A percentile compares a stretch with the other conserved stretches of the same genome.
Evolutionary conservation across 140 eudicot species (phyloP).

Genomic region (Cichorium intybus): DNA sequence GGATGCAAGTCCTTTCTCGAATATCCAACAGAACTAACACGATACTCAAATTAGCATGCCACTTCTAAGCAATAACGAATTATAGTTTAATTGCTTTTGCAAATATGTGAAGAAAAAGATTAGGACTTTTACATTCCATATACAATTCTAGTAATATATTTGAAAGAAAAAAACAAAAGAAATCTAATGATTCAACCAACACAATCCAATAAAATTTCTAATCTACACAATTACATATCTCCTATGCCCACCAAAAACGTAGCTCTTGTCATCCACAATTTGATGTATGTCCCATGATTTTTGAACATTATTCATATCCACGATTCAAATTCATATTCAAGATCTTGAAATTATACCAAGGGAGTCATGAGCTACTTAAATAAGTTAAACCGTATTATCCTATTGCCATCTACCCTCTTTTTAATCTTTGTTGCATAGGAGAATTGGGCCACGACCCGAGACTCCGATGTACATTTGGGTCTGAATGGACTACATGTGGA

Average conservation of each 20-base stretch:
- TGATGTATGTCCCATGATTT: neutral
- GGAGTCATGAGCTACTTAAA: neutral
- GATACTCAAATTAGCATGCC: neutral
- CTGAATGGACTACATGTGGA: slow-evolving; percentile 25
- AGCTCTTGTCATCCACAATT: neutral
- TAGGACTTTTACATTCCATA: slow-evolving; percentile 14
- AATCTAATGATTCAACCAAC: neutral
- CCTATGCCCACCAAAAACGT: slow-evolving; percentile 1
- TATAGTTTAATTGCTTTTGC: neutral
- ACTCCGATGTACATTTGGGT: slow-evolving; percentile 22
- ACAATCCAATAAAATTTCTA: neutral
- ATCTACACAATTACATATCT: neutral
- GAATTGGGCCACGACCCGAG: slow-evolving; percentile 30
- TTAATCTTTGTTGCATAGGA: slow-evolving; percentile 36
- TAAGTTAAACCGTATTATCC: neutral
- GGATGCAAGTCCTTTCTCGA: neutral
- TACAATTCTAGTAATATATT: slow-evolving; percentile 16
- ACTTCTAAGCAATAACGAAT: neutral
- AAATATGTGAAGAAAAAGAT: neutral
- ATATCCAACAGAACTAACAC: no score
- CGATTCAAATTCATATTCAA: neutral
- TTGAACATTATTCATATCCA: neutral
- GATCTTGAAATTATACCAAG: neutral
- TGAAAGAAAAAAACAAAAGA: neutral
- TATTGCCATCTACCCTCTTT: slow-evolving; percentile 27